A percentile compares a stretch with the other conserved stretches of the same genome.
Evolutionary conservation across 2,329 filamentous ascomycete species (phyloP).

Genomic region (Rutstroemia sp.): DNA sequence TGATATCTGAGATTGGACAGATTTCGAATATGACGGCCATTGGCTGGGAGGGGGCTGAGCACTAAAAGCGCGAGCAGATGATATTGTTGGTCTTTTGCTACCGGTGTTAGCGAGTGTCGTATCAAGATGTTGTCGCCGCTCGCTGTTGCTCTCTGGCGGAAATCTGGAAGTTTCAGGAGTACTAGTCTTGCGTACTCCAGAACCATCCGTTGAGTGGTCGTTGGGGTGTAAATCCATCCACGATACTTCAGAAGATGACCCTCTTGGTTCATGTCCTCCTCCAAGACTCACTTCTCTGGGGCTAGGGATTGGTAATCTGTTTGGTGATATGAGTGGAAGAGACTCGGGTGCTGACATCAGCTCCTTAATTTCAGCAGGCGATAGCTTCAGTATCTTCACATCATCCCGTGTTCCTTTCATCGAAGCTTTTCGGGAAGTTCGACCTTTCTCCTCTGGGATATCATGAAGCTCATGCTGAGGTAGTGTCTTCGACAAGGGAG

Average conservation of each 20-base stretch:
- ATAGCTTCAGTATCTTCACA: constrained; percentile 42
- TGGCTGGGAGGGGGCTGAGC: constrained; percentile 17
- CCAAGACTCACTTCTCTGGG: constrained; percentile 28
- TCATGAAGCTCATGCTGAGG: constrained; percentile 23
- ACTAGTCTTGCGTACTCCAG: constrained; percentile 10
- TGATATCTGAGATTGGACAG: constrained; percentile 16
- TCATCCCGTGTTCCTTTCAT: constrained; percentile 29
- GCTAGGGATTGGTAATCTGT: constrained; percentile 18
- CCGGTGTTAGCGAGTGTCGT: constrained; percentile 10
- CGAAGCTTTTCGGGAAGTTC: constrained; percentile 20
- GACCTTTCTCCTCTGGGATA: constrained; percentile 24
- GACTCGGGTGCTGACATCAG: constrained; percentile 50
- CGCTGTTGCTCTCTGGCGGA: constrained; percentile 8
- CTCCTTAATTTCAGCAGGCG: constrained; percentile 51
- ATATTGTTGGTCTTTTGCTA: constrained; percentile 20
- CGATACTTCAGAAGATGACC: constrained; percentile 15
- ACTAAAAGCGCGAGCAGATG: constrained; percentile 23
- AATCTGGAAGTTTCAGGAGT: constrained; percentile 13
- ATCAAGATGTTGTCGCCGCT: constrained; percentile 16
- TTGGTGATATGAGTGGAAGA: constrained; percentile 44
- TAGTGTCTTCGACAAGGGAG: constrained; percentile 18
- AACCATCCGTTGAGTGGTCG: constrained; percentile 1
- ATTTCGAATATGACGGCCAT: constrained; percentile 20
- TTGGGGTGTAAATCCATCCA: constrained; percentile 10
- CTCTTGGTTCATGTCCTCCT: constrained; percentile 17